These are phyloP conservation scores for Fragilariopsis cylindrus DNA, from an alignment of 108 stramenopile genomes.

Conservation along the genomic window DNA sequence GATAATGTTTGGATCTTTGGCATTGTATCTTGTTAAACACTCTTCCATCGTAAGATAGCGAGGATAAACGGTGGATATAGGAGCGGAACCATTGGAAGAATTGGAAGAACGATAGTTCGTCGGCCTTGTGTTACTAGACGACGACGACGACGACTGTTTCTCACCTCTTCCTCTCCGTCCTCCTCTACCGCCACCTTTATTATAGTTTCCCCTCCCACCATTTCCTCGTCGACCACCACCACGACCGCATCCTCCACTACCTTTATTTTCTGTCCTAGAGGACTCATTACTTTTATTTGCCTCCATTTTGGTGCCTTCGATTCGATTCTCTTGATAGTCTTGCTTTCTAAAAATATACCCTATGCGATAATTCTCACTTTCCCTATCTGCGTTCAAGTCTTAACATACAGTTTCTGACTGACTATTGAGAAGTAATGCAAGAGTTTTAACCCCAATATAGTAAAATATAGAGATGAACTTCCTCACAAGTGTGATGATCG, in stretches of 20 bases:
- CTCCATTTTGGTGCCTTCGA: conserved; percentile 14
- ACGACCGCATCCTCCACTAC: background rate
- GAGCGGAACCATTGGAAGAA: background rate
- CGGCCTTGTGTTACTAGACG: background rate
- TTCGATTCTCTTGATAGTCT: background rate
- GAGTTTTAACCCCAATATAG: no score
- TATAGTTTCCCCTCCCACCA: background rate
- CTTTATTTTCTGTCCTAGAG: background rate
- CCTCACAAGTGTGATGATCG: no score
- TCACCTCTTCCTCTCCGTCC: background rate
- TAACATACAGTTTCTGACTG: no score
- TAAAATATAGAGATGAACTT: no score
- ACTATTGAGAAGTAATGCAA: no score
- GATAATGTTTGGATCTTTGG: conserved; percentile 52
- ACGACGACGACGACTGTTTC: background rate
- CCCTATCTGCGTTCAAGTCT: no score
- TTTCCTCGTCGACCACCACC: conserved; percentile 4
- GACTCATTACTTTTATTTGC: background rate
- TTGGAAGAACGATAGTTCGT: conserved; percentile 18
- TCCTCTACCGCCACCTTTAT: background rate
- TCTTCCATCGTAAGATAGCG: conserved; percentile 37
- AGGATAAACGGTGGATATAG: conserved; percentile 40
- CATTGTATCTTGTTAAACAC: conserved; percentile 54
- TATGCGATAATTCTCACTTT: no score
- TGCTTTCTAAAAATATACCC: background rate